These are phyloP conservation scores for Athelia psychrophila DNA, from an alignment of 1,284 basidiomycete species.

Conservation along the genomic window DNA sequence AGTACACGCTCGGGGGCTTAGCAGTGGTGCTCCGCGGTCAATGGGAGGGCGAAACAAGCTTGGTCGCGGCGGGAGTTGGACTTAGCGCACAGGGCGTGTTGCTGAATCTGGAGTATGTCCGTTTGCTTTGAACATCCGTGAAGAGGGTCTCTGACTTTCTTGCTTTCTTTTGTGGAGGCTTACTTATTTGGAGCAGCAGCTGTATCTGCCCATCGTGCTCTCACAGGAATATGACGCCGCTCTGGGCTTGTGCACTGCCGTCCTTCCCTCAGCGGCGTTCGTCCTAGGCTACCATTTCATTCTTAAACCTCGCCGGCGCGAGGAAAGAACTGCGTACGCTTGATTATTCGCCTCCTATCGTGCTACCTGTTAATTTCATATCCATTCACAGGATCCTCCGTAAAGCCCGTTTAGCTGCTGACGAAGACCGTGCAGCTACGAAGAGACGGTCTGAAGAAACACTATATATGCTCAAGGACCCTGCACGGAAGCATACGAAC, in stretches of 20 bases:
- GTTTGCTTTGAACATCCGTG: not conserved
- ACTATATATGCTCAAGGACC: slow-evolving; percentile 38
- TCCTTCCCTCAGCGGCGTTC: slow-evolving; percentile 46
- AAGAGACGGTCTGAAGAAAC: slow-evolving; percentile 56
- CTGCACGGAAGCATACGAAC: slow-evolving; percentile 42
- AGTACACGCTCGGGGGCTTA: slow-evolving; percentile 6
- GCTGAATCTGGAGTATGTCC: slow-evolving; percentile 28
- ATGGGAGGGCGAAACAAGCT: slow-evolving; percentile 22
- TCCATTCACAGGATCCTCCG: slow-evolving; percentile 44
- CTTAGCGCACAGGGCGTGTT: slow-evolving; percentile 27
- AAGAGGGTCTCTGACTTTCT: slow-evolving; percentile 8
- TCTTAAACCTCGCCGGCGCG: slow-evolving; percentile 45
- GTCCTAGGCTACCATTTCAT: slow-evolving; percentile 47
- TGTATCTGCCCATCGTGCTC: slow-evolving; percentile 54
- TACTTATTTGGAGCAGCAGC: slow-evolving; percentile 49
- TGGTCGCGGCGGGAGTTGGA: slow-evolving; percentile 28
- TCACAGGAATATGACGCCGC: slow-evolving; percentile 40
- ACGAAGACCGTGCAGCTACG: slow-evolving; percentile 57
- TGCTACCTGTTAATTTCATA: slow-evolving; percentile 1
- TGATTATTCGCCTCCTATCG: not conserved
- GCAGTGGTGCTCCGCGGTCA: not conserved
- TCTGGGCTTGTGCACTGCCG: slow-evolving; percentile 40
- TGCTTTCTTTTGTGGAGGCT: slow-evolving; percentile 23
- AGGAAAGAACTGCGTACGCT: slow-evolving; percentile 35
- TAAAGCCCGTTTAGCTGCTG: slow-evolving; percentile 44